Conservation (phyloP, 73 alveolate species). For the Tetrahymena borealis region DNA sequence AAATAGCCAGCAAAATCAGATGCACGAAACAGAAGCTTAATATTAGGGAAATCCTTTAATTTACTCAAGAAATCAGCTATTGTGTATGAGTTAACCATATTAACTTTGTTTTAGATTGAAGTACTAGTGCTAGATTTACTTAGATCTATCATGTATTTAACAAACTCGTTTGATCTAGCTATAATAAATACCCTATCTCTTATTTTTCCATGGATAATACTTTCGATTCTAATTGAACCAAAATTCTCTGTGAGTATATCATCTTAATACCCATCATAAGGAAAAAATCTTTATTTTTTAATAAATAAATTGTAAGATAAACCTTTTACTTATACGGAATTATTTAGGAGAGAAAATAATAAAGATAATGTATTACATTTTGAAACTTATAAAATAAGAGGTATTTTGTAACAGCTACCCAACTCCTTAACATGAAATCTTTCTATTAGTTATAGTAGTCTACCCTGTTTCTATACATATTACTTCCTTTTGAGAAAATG, state of each 20-base stretch:
- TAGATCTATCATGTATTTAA: neutral
- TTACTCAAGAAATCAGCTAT: neutral
- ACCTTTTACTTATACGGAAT: neutral
- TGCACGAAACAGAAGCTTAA: neutral
- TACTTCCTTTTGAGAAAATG: neutral
- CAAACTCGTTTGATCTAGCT: neutral
- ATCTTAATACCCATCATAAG: neutral
- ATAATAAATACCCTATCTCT: neutral
- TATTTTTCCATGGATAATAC: neutral
- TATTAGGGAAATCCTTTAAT: neutral
- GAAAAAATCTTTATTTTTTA: neutral
- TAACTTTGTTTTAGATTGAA: neutral
- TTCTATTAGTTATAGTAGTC: neutral
- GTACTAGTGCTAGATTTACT: neutral
- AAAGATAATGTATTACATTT: neutral
- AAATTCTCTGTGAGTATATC: neutral
- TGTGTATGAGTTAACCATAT: neutral
- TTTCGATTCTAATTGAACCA: neutral
- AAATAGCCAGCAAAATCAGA: neutral
- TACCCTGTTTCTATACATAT: neutral
- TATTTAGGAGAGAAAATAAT: no score
- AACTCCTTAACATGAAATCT: neutral
- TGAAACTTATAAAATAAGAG: neutral
- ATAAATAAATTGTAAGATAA: neutral
- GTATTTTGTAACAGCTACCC: neutral